These are phyloP conservation scores for Pholiota molesta DNA, from an alignment of 768 basidiomycete genomes.

Conservation along the genomic window DNA sequence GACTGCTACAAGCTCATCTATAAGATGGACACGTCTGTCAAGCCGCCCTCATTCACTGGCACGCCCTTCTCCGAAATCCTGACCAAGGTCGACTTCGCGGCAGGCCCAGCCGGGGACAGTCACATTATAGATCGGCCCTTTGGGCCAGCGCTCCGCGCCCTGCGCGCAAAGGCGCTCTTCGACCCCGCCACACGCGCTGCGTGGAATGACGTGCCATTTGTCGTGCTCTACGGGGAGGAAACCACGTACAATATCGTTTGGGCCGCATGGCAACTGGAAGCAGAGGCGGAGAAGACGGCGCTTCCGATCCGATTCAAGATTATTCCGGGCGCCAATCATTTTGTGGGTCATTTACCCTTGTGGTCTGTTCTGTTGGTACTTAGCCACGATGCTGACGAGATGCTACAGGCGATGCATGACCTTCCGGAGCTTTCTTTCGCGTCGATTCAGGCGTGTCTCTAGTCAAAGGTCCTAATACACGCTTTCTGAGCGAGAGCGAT, in stretches of 20 bases:
- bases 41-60: conserved; percentile 9
- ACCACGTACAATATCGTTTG: conserved; percentile 13
- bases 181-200: neutral
- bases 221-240: conserved; percentile 19
- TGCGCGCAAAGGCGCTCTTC: conserved; percentile 12
- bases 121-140: conserved; percentile 6
- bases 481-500: too few species aligned
- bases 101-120: conserved; percentile 12
- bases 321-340: conserved; percentile 22
- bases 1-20: conserved; percentile 19
- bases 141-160: neutral
- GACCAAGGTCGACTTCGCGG: conserved; percentile 15
- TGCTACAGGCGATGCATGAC: conserved; percentile 1
- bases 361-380: neutral
- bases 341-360: conserved; percentile 7
- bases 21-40: conserved; percentile 10
- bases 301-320: conserved; percentile 12
- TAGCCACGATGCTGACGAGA: neutral
- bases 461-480: neutral
- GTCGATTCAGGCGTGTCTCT: neutral
- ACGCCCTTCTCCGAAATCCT: conserved; percentile 12
- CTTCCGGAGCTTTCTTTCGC: neutral
- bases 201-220: conserved; percentile 12
- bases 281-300: conserved; percentile 11
- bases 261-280: conserved; percentile 19